These are phyloP conservation scores for Fusarium albidum DNA, from an alignment of 2,329 filamentous ascomycete genomes.

Conservation along the genomic window DNA sequence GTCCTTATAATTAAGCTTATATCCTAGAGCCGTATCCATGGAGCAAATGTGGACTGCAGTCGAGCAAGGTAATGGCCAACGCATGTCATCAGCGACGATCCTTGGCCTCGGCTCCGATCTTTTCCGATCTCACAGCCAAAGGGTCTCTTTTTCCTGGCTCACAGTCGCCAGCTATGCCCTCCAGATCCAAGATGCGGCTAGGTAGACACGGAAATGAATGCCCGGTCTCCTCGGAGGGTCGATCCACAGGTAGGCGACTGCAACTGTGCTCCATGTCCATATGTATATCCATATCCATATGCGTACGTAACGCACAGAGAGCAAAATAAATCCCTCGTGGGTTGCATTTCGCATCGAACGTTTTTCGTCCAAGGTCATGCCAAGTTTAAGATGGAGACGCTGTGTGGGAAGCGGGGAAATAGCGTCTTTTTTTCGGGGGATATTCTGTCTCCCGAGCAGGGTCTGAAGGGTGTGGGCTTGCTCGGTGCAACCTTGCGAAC, in stretches of 20 bases:
- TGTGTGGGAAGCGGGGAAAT: constrained; percentile 14
- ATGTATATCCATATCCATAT: too few species aligned
- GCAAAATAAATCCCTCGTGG: background rate
- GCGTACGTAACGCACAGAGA: too few species aligned
- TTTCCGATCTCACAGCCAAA: constrained; percentile 5
- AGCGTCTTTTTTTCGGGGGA: constrained; percentile 10
- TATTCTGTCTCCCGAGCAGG: constrained; percentile 29
- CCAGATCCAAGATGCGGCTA: constrained; percentile 8
- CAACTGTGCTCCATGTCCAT: background rate
- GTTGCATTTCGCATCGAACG: constrained; percentile 3
- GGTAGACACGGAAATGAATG: background rate
- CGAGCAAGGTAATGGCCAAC: too few species aligned
- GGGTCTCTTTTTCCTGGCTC: background rate
- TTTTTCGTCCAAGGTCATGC: background rate
- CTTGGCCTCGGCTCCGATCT: constrained; percentile 5
- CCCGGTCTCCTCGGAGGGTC: background rate
- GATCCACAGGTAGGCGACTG: background rate
- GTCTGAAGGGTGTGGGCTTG: background rate
- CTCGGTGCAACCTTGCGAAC: background rate
- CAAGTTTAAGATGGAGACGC: constrained; percentile 1
- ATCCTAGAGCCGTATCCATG: background rate
- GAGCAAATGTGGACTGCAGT: background rate
- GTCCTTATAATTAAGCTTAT: constrained; percentile 6
- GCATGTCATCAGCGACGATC: background rate
- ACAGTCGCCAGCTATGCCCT: background rate